These are phyloP conservation scores for Ceratobasidium sp. DNA, from an alignment of 1,284 basidiomycete species.

Conservation along the genomic window DNA sequence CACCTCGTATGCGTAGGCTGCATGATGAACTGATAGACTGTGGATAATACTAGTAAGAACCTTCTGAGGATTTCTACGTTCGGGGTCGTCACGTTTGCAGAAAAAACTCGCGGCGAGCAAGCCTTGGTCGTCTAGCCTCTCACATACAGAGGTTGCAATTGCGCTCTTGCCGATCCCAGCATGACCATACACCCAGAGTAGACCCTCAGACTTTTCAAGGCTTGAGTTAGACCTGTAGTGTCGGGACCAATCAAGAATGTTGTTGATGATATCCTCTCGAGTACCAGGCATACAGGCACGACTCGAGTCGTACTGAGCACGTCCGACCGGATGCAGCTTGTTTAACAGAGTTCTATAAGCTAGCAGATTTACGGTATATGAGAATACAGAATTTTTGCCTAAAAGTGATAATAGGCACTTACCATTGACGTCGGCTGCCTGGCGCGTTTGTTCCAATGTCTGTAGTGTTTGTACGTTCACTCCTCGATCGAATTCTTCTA, in stretches of 20 bases:
- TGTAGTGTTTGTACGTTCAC: not conserved
- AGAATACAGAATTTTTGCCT: not conserved
- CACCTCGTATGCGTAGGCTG: not conserved
- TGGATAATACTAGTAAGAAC: not conserved
- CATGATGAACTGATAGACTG: not conserved
- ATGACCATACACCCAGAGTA: conserved; percentile 9
- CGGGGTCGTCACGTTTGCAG: conserved; percentile 11
- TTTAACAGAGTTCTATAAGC: no score
- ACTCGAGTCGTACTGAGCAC: not conserved
- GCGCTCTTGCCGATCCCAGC: conserved; percentile 23
- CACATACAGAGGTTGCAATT: not conserved
- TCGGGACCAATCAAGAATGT: not conserved
- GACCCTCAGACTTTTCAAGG: not conserved
- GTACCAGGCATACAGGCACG: not conserved
- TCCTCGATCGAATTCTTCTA: conserved; percentile 13
- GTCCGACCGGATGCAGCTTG: not conserved
- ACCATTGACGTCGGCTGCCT: no score
- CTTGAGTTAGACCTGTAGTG: not conserved
- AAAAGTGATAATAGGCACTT: not conserved
- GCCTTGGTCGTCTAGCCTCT: not conserved
- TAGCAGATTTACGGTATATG: not conserved
- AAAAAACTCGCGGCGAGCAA: not conserved
- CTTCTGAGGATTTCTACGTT: not conserved
- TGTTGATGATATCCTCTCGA: not conserved
- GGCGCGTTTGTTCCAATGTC: not conserved